phyloP scores from a whole-genome alignment of 108 stramenopile species.

The Bacterosira constricta region DNA sequence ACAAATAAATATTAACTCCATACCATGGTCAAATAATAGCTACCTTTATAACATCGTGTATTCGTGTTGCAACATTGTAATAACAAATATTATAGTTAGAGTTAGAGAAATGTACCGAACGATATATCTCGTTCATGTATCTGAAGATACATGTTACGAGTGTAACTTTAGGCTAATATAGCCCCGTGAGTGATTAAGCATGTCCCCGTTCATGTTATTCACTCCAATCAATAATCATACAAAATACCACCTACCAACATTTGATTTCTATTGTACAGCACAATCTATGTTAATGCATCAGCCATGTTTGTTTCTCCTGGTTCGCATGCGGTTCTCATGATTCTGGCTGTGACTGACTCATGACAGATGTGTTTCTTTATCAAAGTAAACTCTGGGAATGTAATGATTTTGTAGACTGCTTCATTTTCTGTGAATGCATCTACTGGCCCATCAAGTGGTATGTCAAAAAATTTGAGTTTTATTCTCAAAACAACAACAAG shows the following conservation, averaged over 20 bases:
- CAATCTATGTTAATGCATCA: slow-evolving; percentile 51
- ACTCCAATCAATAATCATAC: not conserved
- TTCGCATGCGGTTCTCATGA: slow-evolving; percentile 30
- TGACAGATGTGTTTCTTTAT: slow-evolving; percentile 46
- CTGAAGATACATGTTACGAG: too few species aligned
- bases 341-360: slow-evolving; percentile 45
- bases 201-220: not conserved
- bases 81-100: too few species aligned
- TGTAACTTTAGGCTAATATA: too few species aligned
- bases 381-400: slow-evolving; percentile 36
- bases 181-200: too few species aligned
- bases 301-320: slow-evolving; percentile 35
- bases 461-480: slow-evolving; percentile 43
- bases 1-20: too few species aligned
- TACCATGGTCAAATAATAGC: too few species aligned
- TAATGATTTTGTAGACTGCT: slow-evolving; percentile 39
- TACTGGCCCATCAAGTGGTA: slow-evolving; percentile 32
- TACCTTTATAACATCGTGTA: too few species aligned
- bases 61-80: too few species aligned
- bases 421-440: slow-evolving; percentile 36
- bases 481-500: slow-evolving; percentile 30
- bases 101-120: too few species aligned
- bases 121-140: too few species aligned
- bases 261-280: slow-evolving; percentile 11
- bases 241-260: not conserved